phyloP scores from a whole-genome alignment of 2,329 filamentous ascomycete genomes.

The Bretziella fagacearum region DNA sequence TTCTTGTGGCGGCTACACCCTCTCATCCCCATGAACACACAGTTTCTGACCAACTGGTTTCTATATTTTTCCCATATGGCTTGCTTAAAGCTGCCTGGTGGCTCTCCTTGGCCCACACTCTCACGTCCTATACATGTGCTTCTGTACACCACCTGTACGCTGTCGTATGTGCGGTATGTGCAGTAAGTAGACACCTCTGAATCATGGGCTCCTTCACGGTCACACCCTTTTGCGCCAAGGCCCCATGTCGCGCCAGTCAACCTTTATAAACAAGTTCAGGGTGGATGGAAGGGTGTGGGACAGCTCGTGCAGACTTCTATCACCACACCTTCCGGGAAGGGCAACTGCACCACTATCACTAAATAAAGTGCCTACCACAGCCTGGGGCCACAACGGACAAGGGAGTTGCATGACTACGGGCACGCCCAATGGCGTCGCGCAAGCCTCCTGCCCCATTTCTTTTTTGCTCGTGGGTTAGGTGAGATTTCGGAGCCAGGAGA shows the following conservation, averaged over 20 bases:
- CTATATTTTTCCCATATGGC: too few species aligned
- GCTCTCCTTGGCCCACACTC: not conserved
- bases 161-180: slow-evolving; percentile 2
- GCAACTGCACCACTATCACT: slow-evolving; percentile 6
- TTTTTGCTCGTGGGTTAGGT: slow-evolving; percentile 17
- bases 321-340: slow-evolving; percentile 6
- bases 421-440: slow-evolving; percentile 10
- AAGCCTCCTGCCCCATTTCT: slow-evolving; percentile 14
- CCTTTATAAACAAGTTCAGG: slow-evolving; percentile 6
- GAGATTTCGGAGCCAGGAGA: slow-evolving; percentile 15
- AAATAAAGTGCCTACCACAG: slow-evolving; percentile 14
- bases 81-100: too few species aligned
- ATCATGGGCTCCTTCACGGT: not conserved
- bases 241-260: slow-evolving; percentile 10
- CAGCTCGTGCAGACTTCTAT: not conserved
- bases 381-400: slow-evolving; percentile 3
- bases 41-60: too few species aligned
- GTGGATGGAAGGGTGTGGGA: not conserved
- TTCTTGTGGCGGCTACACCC: too few species aligned
- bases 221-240: not conserved
- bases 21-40: too few species aligned
- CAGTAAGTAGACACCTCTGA: not conserved
- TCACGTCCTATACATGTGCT: not conserved
- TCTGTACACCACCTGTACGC: not conserved
- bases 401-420: slow-evolving; percentile 13